Evolutionary conservation across 257 asterid genomes (phyloP).

Genomic region (Paraleonurus japonicus): DNA sequence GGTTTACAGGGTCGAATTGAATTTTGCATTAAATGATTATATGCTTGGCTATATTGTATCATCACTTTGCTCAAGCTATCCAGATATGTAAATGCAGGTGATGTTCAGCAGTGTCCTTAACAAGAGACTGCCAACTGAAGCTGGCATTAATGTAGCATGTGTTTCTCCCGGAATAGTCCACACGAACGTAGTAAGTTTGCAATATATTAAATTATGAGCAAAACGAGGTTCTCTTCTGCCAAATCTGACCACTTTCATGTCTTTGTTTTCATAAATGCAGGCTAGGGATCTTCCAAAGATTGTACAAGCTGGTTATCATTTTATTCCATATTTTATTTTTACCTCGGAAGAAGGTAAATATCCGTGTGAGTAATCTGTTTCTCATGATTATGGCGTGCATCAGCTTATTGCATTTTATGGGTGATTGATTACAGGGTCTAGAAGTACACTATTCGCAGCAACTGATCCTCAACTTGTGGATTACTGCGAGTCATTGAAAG

Average conservation of each 20-base stretch:
- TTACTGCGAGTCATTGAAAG: conserved; percentile 76
- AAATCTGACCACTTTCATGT: neutral
- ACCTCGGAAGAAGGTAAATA: conserved; percentile 83
- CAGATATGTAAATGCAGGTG: conserved; percentile 51
- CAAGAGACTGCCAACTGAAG: conserved; percentile 85
- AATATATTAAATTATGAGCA: neutral
- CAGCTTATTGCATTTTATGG: conserved; percentile 17
- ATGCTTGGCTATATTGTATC: neutral
- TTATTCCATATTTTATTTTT: conserved; percentile 87
- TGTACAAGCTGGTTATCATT: conserved; percentile 77
- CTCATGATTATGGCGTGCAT: neutral
- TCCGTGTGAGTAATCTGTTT: neutral
- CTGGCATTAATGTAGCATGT: conserved; percentile 79
- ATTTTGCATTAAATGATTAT: neutral
- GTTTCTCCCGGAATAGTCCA: conserved; percentile 95
- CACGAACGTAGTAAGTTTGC: conserved; percentile 86
- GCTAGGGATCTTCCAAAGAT: conserved; percentile 92
- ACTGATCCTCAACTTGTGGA: conserved; percentile 90
- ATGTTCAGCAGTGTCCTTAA: conserved; percentile 94
- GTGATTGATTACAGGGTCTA: conserved; percentile 75
- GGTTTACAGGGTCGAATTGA: neutral
- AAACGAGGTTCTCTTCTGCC: neutral
- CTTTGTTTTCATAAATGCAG: conserved; percentile 45
- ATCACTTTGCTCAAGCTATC: conserved; percentile 23
- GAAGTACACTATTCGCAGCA: conserved; percentile 93